Percentiles rank a stretch among this genome's conserved stretches.
Evolutionary conservation across 345 rosid genomes (phyloP).

Genomic region (Tarenaya hassleriana): DNA sequence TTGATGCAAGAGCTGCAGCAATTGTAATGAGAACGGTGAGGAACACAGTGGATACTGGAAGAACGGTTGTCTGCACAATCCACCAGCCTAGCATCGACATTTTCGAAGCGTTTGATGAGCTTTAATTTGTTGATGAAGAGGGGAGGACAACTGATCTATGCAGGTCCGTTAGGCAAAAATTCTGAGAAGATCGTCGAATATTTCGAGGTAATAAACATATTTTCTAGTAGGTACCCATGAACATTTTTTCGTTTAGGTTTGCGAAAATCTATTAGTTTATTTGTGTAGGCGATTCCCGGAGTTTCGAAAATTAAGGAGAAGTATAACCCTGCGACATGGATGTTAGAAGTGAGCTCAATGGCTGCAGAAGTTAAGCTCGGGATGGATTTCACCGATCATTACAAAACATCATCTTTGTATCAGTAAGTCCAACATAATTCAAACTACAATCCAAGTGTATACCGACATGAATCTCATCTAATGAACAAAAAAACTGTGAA

Average conservation of each 20-base stretch:
- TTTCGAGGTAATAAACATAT: constrained; percentile 43
- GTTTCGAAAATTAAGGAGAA: constrained; percentile 58
- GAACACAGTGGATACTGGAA: constrained; percentile 63
- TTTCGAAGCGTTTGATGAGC: constrained; percentile 78
- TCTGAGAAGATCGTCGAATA: constrained; percentile 63
- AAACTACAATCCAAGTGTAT: neutral
- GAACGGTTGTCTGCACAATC: constrained; percentile 63
- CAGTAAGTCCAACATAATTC: constrained; percentile 36
- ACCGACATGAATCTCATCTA: too few relatives aligned
- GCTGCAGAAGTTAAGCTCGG: constrained; percentile 62
- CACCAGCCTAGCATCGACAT: constrained; percentile 72
- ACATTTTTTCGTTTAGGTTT: too few relatives aligned
- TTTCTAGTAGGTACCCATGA: too few relatives aligned
- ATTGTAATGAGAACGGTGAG: constrained; percentile 83
- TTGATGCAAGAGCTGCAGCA: constrained; percentile 81
- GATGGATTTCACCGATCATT: constrained; percentile 59
- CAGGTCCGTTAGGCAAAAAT: constrained; percentile 56
- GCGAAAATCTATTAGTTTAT: too few relatives aligned
- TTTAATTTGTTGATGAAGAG: constrained; percentile 77
- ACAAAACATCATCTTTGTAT: constrained; percentile 45
- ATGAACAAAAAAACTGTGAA: neutral
- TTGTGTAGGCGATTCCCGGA: constrained; percentile 45
- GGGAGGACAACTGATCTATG: constrained; percentile 74
- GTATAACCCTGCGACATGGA: constrained; percentile 82
- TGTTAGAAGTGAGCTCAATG: constrained; percentile 75